A percentile compares a stretch with the other conserved stretches of the same genome.
Evolutionary conservation across 78 protist genomes (phyloP).

Genomic region (Protostelium mycophagum): DNA sequence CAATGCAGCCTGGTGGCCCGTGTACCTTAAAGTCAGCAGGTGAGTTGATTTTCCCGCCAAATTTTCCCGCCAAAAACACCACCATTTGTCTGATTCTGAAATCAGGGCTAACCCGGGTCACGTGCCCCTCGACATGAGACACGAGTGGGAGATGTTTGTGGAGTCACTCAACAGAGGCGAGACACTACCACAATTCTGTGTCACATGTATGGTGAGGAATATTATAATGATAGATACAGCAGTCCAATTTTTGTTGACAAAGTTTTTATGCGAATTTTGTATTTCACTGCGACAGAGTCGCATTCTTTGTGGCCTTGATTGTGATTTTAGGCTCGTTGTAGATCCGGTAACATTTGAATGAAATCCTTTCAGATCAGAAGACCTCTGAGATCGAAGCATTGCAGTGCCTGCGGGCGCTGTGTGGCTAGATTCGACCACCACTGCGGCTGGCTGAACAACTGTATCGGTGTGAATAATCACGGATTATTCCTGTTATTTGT

Average conservation of each 20-base stretch:
- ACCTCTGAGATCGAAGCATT: conserved; percentile 68
- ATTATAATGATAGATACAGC: no score
- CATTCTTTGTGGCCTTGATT: no score
- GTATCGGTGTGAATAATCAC: conserved; percentile 68
- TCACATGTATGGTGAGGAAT: neutral
- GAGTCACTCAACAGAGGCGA: neutral
- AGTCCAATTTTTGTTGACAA: no score
- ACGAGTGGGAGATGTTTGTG: neutral
- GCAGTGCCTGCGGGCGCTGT: conserved; percentile 59
- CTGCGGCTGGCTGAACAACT: conserved; percentile 72
- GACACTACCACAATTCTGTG: neutral
- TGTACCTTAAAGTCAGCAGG: neutral
- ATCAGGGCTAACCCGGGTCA: neutral
- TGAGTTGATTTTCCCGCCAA: neutral
- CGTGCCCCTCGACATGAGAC: neutral
- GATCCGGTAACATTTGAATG: no score
- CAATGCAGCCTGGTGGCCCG: neutral
- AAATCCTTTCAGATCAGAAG: conserved; percentile 39
- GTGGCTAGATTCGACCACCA: conserved; percentile 77
- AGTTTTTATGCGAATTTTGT: no score
- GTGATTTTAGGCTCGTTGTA: no score
- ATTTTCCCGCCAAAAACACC: no score
- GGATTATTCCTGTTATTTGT: conserved; percentile 26
- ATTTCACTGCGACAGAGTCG: no score
- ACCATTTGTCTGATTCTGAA: neutral